Evolutionary conservation across 768 basidiomycete genomes (phyloP).

Genomic region (Pisolithus orientalis): DNA sequence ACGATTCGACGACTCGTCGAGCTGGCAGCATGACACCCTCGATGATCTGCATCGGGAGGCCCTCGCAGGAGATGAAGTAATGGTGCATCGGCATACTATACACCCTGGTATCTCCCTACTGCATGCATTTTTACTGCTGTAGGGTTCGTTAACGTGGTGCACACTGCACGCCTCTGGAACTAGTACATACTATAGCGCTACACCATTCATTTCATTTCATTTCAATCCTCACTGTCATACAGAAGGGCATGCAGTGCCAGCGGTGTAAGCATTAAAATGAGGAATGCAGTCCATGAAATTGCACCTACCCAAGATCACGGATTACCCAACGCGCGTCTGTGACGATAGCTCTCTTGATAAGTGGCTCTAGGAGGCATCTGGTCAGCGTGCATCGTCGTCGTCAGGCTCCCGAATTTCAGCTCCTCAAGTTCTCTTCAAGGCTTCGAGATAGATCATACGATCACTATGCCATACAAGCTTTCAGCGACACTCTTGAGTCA

Average conservation of each 20-base stretch:
- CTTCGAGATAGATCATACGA: background rate
- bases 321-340: too few relatives aligned
- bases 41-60: constrained; percentile 44
- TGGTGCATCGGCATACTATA: constrained; percentile 81
- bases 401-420: too few relatives aligned
- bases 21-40: constrained; percentile 28
- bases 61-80: constrained; percentile 89
- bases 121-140: constrained; percentile 42
- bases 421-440: background rate
- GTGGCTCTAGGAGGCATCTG: too few relatives aligned
- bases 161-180: constrained; percentile 38
- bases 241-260: too few relatives aligned
- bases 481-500: constrained; percentile 68
- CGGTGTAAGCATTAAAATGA: too few relatives aligned
- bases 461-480: constrained; percentile 65
- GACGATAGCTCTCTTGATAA: too few relatives aligned
- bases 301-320: too few relatives aligned
- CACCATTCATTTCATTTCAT: too few relatives aligned
- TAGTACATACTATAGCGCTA: too few relatives aligned
- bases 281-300: too few relatives aligned
- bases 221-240: too few relatives aligned
- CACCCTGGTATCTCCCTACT: constrained; percentile 85
- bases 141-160: constrained; percentile 84
- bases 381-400: too few relatives aligned
- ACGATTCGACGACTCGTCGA: constrained; percentile 41